These are phyloP conservation scores for Pseudogymnoascus sp. DNA, from an alignment of 2,329 filamentous ascomycete genomes.

Conservation along the genomic window DNA sequence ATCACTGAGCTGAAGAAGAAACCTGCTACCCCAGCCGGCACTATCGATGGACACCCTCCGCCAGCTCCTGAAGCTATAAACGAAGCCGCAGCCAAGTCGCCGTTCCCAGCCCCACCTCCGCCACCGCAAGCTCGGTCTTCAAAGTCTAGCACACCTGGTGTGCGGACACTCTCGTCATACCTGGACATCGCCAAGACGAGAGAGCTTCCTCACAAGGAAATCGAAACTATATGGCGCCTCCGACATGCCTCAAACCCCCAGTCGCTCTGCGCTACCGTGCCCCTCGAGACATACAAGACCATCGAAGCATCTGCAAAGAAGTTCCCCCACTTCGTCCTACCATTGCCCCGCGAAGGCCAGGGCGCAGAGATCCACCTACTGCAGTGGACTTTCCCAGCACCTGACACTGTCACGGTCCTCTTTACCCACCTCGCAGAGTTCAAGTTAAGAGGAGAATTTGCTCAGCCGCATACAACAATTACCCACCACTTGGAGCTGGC, in stretches of 20 bases:
- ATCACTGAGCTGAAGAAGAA: conserved; percentile 64
- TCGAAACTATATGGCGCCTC: conserved; percentile 83
- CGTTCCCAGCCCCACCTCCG: conserved; percentile 24
- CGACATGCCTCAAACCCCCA: conserved; percentile 66
- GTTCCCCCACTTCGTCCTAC: conserved; percentile 85
- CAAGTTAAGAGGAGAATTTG: conserved; percentile 82
- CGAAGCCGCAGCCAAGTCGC: conserved; percentile 26
- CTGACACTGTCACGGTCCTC: conserved; percentile 63
- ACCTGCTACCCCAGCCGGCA: conserved; percentile 46
- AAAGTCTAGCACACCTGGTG: conserved; percentile 26
- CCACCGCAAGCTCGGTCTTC: conserved; percentile 28
- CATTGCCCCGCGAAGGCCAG: conserved; percentile 58
- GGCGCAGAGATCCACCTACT: conserved; percentile 93
- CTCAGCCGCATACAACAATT: conserved; percentile 84
- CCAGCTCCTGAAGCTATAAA: conserved; percentile 28
- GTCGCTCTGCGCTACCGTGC: conserved; percentile 78
- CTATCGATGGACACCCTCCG: conserved; percentile 24
- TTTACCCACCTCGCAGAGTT: conserved; percentile 93
- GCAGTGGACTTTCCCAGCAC: conserved; percentile 86
- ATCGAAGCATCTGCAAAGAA: conserved; percentile 64
- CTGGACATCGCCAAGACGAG: conserved; percentile 74
- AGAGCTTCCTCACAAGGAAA: conserved; percentile 66
- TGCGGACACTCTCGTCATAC: conserved; percentile 56
- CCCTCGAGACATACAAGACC: conserved; percentile 60
- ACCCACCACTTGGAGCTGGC: conserved; percentile 83